These are phyloP conservation scores for Chloropicon primus DNA, from an alignment of 139 green algal genomes.

Conservation along the genomic window DNA sequence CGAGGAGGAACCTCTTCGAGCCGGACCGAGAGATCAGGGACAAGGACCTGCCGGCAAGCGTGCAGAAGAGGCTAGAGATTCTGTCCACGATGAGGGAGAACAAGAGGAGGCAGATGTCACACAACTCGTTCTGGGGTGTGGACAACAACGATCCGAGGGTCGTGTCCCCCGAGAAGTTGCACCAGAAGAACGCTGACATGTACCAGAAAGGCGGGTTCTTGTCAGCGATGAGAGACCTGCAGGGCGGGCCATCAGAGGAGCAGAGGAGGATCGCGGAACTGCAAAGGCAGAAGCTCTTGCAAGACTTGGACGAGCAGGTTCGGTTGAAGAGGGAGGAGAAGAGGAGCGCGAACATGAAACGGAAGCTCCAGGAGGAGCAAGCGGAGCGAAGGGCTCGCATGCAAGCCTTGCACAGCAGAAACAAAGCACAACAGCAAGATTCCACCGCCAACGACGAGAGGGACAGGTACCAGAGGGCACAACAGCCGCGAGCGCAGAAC, in stretches of 20 bases:
- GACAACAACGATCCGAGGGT: not conserved
- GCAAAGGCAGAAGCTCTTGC: not conserved
- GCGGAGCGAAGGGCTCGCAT: not conserved
- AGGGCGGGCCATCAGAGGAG: not conserved
- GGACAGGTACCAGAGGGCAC: too few relatives aligned
- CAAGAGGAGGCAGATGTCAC: not conserved
- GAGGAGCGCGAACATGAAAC: not conserved
- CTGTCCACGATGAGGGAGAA: not conserved
- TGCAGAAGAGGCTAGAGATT: not conserved
- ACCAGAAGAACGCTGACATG: not conserved
- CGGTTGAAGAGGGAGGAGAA: not conserved
- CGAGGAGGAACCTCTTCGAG: not conserved
- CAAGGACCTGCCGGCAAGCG: not conserved
- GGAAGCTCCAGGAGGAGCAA: not conserved
- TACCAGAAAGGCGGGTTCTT: not conserved
- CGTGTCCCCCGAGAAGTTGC: not conserved
- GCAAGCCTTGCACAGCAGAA: not conserved
- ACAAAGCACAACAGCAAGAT: too few relatives aligned
- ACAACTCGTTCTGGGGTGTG: not conserved
- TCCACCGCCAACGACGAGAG: too few relatives aligned
- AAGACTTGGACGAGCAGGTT: not conserved
- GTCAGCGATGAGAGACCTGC: not conserved
- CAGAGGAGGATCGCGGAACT: not conserved
- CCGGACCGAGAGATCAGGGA: not conserved
- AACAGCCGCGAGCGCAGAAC: not conserved